These are phyloP conservation scores for Begonia loranthoides DNA, from an alignment of 306 rosid species.

Conservation along the genomic window DNA sequence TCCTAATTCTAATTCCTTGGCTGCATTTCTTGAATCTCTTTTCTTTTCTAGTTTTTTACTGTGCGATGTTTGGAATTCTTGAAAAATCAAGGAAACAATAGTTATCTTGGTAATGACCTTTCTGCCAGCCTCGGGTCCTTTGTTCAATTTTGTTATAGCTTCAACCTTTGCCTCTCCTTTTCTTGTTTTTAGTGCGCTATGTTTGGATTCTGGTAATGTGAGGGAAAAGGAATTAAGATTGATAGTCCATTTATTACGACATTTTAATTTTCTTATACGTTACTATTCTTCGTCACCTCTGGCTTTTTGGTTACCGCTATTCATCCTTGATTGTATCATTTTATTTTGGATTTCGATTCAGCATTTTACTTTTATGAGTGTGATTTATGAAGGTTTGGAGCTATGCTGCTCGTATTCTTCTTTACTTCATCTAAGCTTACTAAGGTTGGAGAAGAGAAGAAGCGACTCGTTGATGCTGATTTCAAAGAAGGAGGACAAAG, in stretches of 20 bases:
- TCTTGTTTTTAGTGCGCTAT: too few species aligned
- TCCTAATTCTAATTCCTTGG: too few species aligned
- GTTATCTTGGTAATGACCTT: too few species aligned
- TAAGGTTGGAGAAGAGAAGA: constrained; percentile 58
- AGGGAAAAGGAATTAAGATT: too few species aligned
- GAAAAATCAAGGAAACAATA: too few species aligned
- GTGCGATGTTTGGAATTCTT: too few species aligned
- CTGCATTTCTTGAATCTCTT: too few species aligned
- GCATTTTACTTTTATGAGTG: not conserved
- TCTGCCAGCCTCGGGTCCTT: too few species aligned
- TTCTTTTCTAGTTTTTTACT: too few species aligned
- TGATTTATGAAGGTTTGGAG: constrained; percentile 40
- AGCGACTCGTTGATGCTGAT: constrained; percentile 62
- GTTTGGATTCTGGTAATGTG: too few species aligned
- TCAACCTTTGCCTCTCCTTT: too few species aligned
- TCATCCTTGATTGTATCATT: not conserved
- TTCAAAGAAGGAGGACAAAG: constrained; percentile 88
- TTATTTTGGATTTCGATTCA: not conserved
- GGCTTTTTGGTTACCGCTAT: not conserved
- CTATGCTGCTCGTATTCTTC: constrained; percentile 66
- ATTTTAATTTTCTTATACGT: not conserved
- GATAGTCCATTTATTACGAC: not conserved
- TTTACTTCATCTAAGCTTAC: constrained; percentile 68
- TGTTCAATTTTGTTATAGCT: too few species aligned
- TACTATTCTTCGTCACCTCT: not conserved